Conservation (phyloP, 768 basidiomycete genomes). For the Crucibulum laeve region DNA sequence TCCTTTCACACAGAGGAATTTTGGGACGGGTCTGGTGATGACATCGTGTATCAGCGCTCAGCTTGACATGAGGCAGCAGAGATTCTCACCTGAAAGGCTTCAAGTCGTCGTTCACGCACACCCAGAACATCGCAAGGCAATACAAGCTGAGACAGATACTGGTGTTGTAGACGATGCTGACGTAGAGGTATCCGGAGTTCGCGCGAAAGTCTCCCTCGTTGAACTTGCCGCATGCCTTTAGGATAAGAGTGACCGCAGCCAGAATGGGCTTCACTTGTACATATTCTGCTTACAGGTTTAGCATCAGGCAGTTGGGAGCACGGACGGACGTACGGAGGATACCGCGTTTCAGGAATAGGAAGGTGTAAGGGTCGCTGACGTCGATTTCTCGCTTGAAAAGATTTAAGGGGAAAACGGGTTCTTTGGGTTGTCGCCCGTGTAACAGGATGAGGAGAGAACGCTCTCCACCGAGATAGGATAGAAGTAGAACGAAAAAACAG, state of each 20-base stretch:
- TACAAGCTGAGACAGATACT: constrained; percentile 80
- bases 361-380: constrained; percentile 91
- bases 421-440: constrained; percentile 87
- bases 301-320: background rate
- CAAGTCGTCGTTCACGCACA: constrained; percentile 84
- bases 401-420: constrained; percentile 80
- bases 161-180: constrained; percentile 80
- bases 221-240: constrained; percentile 85
- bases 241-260: constrained; percentile 75
- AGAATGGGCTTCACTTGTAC: constrained; percentile 94
- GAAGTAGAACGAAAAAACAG: constrained; percentile 81
- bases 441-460: constrained; percentile 88
- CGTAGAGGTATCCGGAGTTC: constrained; percentile 87
- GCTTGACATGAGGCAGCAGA: background rate
- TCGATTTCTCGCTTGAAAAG: constrained; percentile 86
- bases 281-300: constrained; percentile 63
- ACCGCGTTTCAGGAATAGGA: constrained; percentile 91
- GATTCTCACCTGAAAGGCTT: constrained; percentile 74
- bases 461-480: constrained; percentile 89
- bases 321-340: constrained; percentile 83
- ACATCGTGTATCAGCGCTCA: background rate
- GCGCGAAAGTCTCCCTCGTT: constrained; percentile 85
- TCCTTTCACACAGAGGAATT: constrained; percentile 98
- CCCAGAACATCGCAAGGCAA: constrained; percentile 97
- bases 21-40: constrained; percentile 74